Evolutionary conservation across 768 basidiomycete species (phyloP).

Genomic region (Sarcodon sp.): DNA sequence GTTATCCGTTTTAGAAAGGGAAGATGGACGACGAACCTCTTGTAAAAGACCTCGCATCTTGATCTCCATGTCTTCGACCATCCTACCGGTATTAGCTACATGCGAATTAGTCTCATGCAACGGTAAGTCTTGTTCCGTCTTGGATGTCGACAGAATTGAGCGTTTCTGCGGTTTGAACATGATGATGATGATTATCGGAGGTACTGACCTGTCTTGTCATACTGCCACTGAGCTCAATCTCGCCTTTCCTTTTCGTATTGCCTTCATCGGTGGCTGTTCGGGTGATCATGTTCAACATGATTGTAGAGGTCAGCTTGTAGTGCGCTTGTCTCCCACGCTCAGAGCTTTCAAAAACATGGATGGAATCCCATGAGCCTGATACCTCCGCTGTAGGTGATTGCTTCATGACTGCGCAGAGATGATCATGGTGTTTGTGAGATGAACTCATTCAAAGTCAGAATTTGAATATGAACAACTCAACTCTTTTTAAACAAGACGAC

Average conservation of each 20-base stretch:
- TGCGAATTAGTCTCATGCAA: conserved; percentile 73
- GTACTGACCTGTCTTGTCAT: conserved; percentile 87
- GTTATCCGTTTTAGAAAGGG: not conserved
- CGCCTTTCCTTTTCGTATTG: conserved; percentile 52
- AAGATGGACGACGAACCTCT: conserved; percentile 37
- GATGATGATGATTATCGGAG: not conserved
- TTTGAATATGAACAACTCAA: conserved; percentile 14
- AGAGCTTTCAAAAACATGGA: conserved; percentile 94
- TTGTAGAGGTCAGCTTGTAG: conserved; percentile 94
- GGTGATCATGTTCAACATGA: conserved; percentile 84
- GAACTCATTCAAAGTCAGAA: no score
- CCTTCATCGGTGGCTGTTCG: conserved; percentile 23
- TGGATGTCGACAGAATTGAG: not conserved
- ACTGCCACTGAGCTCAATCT: conserved; percentile 82
- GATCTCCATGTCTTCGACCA: conserved; percentile 99
- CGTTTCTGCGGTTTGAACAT: not conserved
- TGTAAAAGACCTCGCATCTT: conserved; percentile 95
- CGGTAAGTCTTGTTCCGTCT: conserved; percentile 60
- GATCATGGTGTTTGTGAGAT: no score
- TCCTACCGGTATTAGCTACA: conserved; percentile 84
- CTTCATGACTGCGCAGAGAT: conserved; percentile 37
- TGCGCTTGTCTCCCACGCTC: conserved; percentile 88
- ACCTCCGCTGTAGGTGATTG: conserved; percentile 44
- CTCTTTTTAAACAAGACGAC: conserved; percentile 95
- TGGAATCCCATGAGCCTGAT: conserved; percentile 92